These are phyloP conservation scores for Aspergillus amoenus DNA, from an alignment of 2,329 filamentous ascomycete species.

Conservation along the genomic window DNA sequence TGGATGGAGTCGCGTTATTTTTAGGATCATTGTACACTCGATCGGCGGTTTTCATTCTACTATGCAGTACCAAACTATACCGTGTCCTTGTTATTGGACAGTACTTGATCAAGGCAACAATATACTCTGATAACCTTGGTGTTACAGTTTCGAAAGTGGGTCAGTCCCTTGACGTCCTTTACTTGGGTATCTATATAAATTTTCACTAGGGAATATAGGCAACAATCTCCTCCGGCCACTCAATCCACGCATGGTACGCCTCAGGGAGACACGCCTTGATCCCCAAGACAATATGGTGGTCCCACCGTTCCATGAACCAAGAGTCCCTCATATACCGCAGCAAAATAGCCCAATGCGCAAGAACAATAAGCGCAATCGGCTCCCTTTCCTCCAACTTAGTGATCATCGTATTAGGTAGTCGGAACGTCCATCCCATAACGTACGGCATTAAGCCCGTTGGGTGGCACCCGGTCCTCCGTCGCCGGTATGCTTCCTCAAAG, in stretches of 20 bases:
- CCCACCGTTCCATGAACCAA: constrained; percentile 38
- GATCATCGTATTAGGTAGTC: constrained; percentile 24
- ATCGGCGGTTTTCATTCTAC: background rate
- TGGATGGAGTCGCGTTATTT: background rate
- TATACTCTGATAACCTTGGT: background rate
- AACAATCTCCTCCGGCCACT: constrained; percentile 24
- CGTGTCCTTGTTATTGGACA: background rate
- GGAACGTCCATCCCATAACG: constrained; percentile 33
- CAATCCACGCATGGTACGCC: constrained; percentile 25
- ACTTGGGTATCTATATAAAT: background rate
- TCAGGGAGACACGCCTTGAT: constrained; percentile 19
- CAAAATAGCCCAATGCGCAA: constrained; percentile 33
- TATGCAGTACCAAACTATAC: background rate
- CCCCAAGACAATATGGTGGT: constrained; percentile 32
- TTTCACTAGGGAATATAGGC: background rate
- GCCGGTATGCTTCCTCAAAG: constrained; percentile 21
- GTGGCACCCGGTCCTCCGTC: constrained; percentile 5
- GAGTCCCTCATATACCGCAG: constrained; percentile 29
- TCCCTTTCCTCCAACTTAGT: constrained; percentile 27
- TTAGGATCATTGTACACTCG: background rate
- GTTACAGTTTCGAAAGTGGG: background rate
- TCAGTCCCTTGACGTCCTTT: too few species aligned
- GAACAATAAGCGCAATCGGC: constrained; percentile 25
- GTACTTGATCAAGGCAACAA: background rate
- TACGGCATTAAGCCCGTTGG: constrained; percentile 24